These are phyloP conservation scores for Morella rubra DNA, from an alignment of 306 rosid species.

Conservation along the genomic window DNA sequence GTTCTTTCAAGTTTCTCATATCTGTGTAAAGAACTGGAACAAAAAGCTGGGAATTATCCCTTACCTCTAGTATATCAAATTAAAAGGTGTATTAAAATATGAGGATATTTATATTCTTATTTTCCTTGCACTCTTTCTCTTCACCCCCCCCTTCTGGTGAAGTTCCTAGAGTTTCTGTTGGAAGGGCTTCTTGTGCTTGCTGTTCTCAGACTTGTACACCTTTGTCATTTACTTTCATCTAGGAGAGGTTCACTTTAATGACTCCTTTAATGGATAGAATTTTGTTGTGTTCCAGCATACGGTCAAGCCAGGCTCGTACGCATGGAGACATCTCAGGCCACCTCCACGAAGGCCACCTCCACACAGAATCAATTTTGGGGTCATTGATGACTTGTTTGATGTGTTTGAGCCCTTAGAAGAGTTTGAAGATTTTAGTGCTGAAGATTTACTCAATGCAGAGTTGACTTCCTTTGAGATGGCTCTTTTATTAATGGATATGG, in stretches of 20 bases:
- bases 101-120: neutral
- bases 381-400: constrained; percentile 34
- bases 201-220: constrained; percentile 26
- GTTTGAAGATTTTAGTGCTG: constrained; percentile 28
- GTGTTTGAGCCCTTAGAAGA: constrained; percentile 36
- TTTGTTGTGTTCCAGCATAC: constrained; percentile 65
- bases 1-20: neutral
- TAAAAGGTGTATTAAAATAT: neutral
- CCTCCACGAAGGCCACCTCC: constrained; percentile 48
- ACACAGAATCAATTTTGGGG: constrained; percentile 32
- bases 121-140: neutral
- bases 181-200: constrained; percentile 8
- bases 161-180: constrained; percentile 7
- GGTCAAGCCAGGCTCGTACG: constrained; percentile 54
- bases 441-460: constrained; percentile 32
- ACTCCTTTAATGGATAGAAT: constrained; percentile 54
- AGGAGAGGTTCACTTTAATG: constrained; percentile 39
- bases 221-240: constrained; percentile 34
- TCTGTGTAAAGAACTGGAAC: neutral
- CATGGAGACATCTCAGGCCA: constrained; percentile 49
- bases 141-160: neutral
- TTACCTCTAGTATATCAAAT: neutral
- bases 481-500: constrained; percentile 34
- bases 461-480: constrained; percentile 33
- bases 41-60: neutral